Base-by-base conservation (phyloP, 306 rosid genomes). In the Mimosa bimucronata region DNA sequence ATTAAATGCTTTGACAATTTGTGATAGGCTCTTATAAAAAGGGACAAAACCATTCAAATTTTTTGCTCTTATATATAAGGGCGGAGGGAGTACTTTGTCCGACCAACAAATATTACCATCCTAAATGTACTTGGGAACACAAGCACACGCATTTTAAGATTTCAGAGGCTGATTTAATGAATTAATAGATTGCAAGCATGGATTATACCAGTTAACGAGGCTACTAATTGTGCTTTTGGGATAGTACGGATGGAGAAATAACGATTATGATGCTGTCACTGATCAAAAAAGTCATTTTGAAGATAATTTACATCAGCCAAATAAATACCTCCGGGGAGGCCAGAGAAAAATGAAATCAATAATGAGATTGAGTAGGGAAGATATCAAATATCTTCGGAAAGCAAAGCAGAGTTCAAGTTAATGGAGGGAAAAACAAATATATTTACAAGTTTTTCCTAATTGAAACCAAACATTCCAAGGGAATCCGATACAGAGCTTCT, bases 271-370 rank as follows among this genome's bases (percentile, higher is more conserved):
- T 64, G 78, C 90, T 9, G 85, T 89, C 87, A 88, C 94, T 30
- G 85, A 67, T 31, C 97, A 87, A 86, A 93, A 87, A 48, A 90
- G 88, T 30, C 97, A 94, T 61, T 91, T 91, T 84, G 89, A 88
- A 62, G 97, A 89, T 29, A 94, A 11, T 7, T 40, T 11, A 38
- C 66, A 25, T n/a, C n/a, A 11, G 19, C 26, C 50, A 68, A 67
- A 67, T n/a, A 19, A 37, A 34, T 4, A 18, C 16, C 48, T 19
- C 38, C 4, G 28, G 16, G 8, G 71, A 66, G 16, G 31, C 21
- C 23, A 38, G 15, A 9, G 60, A 7, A 50, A 16, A 50, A 48
- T 48, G 26, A 9, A 71, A 46, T 41, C 23, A n/a, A 6, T 53
- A 31, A 66, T 50, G 60, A 67, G 34, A 46, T 42, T 34, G 38